A percentile compares a stretch with the other conserved stretches of the same genome.
Conservation (phyloP, 1,284 basidiomycete genomes). For the Cystobasidiaceae sp. region DNA sequence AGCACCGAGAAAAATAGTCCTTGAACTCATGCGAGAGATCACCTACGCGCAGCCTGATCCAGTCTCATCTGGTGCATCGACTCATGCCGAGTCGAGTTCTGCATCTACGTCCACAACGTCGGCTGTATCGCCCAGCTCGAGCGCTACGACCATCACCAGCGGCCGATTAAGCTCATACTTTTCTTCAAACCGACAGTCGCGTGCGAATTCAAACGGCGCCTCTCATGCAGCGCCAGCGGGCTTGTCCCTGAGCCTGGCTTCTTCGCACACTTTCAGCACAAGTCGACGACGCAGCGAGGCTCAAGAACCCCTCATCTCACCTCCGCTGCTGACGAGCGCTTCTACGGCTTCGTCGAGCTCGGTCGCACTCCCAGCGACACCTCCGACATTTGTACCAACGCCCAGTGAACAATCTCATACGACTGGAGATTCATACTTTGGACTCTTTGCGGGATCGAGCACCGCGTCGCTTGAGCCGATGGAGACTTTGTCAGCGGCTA, state of each 20-base stretch:
- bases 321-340: neutral
- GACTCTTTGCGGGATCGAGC: too few species aligned
- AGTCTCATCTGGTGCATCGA: neutral
- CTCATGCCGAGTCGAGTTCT: neutral
- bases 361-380: neutral
- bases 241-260: too few species aligned
- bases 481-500: too few species aligned
- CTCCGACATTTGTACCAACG: neutral
- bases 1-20: constrained; percentile 27
- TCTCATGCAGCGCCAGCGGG: too few species aligned
- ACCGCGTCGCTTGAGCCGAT: too few species aligned
- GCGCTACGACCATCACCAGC: too few species aligned
- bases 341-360: neutral
- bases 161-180: too few species aligned
- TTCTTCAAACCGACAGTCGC: too few species aligned
- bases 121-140: neutral
- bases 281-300: neutral
- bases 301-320: neutral
- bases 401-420: neutral
- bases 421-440: neutral
- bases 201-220: too few species aligned
- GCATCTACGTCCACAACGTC: neutral
- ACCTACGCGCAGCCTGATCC: constrained; percentile 7
- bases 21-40: constrained; percentile 29
- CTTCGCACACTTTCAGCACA: neutral